Conservation (phyloP, 139 green algal species). For the Chlorella sorokiniana region DNA sequence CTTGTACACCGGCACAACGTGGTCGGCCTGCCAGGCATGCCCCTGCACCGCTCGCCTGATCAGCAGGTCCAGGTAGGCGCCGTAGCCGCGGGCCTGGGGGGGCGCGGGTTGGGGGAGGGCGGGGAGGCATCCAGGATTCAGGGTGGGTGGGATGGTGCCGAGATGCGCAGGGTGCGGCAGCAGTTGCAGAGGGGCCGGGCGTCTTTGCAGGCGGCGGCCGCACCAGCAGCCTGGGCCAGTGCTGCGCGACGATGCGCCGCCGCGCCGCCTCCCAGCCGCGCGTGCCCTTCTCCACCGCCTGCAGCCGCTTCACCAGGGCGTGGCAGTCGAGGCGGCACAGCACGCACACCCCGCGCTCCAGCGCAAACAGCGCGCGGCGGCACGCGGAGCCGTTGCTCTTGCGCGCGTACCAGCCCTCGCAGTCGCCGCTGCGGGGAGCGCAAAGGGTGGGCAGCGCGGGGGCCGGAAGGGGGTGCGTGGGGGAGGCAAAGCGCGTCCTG, state of each 20-base stretch:
- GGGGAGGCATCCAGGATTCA: background rate
- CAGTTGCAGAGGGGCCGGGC: background rate
- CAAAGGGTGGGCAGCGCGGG: background rate
- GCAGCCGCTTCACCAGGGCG: constrained; percentile 70
- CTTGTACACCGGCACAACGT: constrained; percentile 84
- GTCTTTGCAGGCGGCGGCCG: background rate
- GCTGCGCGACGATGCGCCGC: constrained; percentile 13
- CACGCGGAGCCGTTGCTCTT: constrained; percentile 58
- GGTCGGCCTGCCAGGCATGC: constrained; percentile 89
- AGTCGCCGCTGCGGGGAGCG: constrained; percentile 59
- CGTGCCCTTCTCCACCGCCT: constrained; percentile 58
- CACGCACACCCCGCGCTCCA: constrained; percentile 77
- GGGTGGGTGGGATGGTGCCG: background rate
- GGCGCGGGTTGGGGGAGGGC: background rate
- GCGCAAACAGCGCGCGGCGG: constrained; percentile 65
- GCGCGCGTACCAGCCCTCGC: constrained; percentile 66
- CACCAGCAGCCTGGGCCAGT: background rate
- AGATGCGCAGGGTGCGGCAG: background rate
- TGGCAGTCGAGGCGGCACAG: constrained; percentile 75
- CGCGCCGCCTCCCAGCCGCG: constrained; percentile 23
- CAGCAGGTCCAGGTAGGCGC: constrained; percentile 49
- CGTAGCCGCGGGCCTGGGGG: constrained; percentile 33
- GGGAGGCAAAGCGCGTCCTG: too few relatives aligned
- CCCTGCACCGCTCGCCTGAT: constrained; percentile 64
- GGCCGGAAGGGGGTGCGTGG: too few relatives aligned